Conservation (phyloP, 257 asterid species). For the Cruciata laevipes region DNA sequence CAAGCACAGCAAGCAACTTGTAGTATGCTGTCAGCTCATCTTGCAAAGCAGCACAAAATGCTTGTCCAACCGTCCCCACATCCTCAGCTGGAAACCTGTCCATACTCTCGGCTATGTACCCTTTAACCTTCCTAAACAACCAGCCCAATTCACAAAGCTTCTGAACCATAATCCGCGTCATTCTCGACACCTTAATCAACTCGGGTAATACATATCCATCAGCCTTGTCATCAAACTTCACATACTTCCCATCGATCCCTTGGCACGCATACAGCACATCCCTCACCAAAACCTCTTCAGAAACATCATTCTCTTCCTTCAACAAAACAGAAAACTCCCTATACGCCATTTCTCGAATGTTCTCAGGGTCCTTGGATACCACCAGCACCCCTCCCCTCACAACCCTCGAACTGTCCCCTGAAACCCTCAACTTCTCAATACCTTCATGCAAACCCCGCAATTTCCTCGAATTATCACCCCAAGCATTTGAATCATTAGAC, state of each 20-base stretch:
- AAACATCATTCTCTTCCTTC: constrained; percentile 82
- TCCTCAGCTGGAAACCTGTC: constrained; percentile 71
- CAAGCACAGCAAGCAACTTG: constrained; percentile 84
- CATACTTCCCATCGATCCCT: constrained; percentile 84
- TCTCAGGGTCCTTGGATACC: constrained; percentile 77
- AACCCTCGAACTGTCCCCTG: constrained; percentile 31
- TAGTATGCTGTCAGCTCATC: constrained; percentile 86
- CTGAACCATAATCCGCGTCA: constrained; percentile 56
- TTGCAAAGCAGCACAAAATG: constrained; percentile 94
- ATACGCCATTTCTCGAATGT: constrained; percentile 76
- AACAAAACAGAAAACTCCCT: constrained; percentile 57
- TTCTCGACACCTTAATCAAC: constrained; percentile 53
- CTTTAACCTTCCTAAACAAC: constrained; percentile 87
- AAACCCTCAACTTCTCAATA: constrained; percentile 35
- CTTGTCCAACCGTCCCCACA: constrained; percentile 97
- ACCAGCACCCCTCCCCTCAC: constrained; percentile 63
- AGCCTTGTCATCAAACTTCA: constrained; percentile 58
- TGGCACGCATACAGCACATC: constrained; percentile 93
- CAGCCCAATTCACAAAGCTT: constrained; percentile 94
- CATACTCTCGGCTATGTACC: constrained; percentile 61
- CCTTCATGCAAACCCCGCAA: constrained; percentile 32
- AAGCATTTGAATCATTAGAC: neutral
- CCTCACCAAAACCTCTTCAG: constrained; percentile 82
- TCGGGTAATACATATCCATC: constrained; percentile 71
- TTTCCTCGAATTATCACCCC: constrained; percentile 30